Evolutionary conservation across 1,284 basidiomycete species (phyloP).

Genomic region (Trichosporon ovoides): DNA sequence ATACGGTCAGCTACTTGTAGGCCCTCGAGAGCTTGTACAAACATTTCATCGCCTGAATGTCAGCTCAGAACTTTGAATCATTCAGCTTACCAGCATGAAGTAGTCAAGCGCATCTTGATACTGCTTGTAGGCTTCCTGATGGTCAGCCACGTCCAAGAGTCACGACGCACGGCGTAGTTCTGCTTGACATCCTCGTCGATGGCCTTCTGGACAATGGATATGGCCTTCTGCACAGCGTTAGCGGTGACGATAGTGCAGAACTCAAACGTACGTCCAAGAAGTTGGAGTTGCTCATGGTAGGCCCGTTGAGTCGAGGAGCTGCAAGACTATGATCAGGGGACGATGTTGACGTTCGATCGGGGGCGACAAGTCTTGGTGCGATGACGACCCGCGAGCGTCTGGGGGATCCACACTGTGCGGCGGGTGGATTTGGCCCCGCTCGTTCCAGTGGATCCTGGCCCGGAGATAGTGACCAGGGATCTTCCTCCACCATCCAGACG

Average conservation of each 20-base stretch:
- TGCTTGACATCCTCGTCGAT: constrained; percentile 93
- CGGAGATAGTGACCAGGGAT: neutral
- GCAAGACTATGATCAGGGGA: neutral
- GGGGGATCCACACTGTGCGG: neutral
- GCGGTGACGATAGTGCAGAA: neutral
- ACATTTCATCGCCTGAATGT: constrained; percentile 58
- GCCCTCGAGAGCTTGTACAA: constrained; percentile 30
- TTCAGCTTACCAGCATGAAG: constrained; percentile 73
- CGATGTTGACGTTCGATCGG: neutral
- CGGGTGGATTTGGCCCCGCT: neutral
- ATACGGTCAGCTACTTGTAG: neutral
- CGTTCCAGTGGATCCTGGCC: neutral
- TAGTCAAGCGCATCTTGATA: constrained; percentile 95
- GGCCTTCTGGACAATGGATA: constrained; percentile 88
- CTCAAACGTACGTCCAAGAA: constrained; percentile 53
- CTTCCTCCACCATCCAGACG: neutral
- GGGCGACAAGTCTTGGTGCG: neutral
- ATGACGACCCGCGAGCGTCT: neutral
- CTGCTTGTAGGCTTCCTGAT: constrained; percentile 79
- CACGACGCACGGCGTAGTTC: constrained; percentile 61
- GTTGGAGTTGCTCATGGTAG: constrained; percentile 51
- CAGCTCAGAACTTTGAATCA: constrained; percentile 1
- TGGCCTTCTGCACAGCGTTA: constrained; percentile 64
- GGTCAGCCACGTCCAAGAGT: constrained; percentile 9
- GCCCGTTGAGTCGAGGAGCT: neutral